Evolutionary conservation across 768 basidiomycete genomes (phyloP).

Genomic region (Boletellus sp.): DNA sequence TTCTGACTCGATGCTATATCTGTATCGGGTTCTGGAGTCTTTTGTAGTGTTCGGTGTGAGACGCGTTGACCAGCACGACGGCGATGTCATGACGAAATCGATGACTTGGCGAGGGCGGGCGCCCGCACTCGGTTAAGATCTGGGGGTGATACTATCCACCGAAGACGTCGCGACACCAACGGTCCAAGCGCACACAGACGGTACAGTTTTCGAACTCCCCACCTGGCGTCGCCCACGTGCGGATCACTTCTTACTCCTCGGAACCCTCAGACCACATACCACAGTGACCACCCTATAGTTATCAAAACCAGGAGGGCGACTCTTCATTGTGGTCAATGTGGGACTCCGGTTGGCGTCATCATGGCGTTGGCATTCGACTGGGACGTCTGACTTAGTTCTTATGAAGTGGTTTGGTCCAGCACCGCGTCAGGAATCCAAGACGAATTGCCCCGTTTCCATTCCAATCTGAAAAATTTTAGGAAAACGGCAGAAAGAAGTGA

Average conservation of each 20-base stretch:
- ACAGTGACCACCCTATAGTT: too few relatives aligned
- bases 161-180: constrained; percentile 45
- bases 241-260: neutral
- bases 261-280: constrained; percentile 8
- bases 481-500: constrained; percentile 28
- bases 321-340: constrained; percentile 45
- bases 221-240: neutral
- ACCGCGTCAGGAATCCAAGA: constrained; percentile 19
- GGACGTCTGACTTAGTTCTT: constrained; percentile 46
- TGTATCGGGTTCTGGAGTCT: too few relatives aligned
- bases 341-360: constrained; percentile 43
- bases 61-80: too few relatives aligned
- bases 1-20: too few relatives aligned
- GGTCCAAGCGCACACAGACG: constrained; percentile 41
- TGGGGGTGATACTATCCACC: too few relatives aligned
- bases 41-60: too few relatives aligned
- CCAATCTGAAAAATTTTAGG: constrained; percentile 27
- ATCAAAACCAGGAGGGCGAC: constrained; percentile 7
- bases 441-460: constrained; percentile 35
- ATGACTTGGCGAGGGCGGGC: too few relatives aligned
- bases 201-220: constrained; percentile 42
- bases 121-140: too few relatives aligned
- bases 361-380: constrained; percentile 37
- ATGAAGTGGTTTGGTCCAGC: constrained; percentile 35
- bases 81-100: too few relatives aligned